A percentile compares a stretch with the other conserved stretches of the same genome.
phyloP scores from a whole-genome alignment of 2,329 filamentous ascomycete genomes.

The Colletotrichum brevisporum region DNA sequence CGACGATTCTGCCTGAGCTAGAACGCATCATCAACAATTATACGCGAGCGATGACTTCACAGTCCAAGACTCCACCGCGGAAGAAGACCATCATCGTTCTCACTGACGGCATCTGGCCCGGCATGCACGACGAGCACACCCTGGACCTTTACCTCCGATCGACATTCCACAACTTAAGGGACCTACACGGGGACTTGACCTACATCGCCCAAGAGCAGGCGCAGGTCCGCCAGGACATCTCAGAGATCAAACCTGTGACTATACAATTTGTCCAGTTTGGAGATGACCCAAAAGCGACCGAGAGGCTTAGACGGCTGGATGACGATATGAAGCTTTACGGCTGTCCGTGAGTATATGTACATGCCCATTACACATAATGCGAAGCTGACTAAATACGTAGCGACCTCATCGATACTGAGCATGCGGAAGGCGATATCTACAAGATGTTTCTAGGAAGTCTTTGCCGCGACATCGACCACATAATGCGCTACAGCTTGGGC shows the following conservation, averaged over 20 bases:
- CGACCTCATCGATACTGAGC: constrained; percentile 48
- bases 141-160: constrained; percentile 2
- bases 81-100: constrained; percentile 26
- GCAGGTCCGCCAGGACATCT: constrained; percentile 7
- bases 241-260: constrained; percentile 43
- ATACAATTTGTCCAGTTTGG: constrained; percentile 51
- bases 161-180: not conserved
- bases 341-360: constrained; percentile 19
- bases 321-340: constrained; percentile 10
- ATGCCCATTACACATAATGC: not conserved
- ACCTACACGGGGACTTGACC: not conserved
- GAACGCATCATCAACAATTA: constrained; percentile 28
- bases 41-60: not conserved
- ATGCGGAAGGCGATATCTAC: constrained; percentile 45
- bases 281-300: constrained; percentile 41
- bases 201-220: not conserved
- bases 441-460: constrained; percentile 50
- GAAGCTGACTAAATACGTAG: constrained; percentile 22
- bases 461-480: not conserved
- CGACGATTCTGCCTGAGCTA: constrained; percentile 12
- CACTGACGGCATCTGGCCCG: constrained; percentile 20
- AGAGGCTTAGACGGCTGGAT: constrained; percentile 41
- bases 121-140: not conserved
- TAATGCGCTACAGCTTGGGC: no score
- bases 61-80: not conserved